Conservation (phyloP, 1,284 basidiomycete genomes). For the Cutaneotrichosporon sp. region DNA sequence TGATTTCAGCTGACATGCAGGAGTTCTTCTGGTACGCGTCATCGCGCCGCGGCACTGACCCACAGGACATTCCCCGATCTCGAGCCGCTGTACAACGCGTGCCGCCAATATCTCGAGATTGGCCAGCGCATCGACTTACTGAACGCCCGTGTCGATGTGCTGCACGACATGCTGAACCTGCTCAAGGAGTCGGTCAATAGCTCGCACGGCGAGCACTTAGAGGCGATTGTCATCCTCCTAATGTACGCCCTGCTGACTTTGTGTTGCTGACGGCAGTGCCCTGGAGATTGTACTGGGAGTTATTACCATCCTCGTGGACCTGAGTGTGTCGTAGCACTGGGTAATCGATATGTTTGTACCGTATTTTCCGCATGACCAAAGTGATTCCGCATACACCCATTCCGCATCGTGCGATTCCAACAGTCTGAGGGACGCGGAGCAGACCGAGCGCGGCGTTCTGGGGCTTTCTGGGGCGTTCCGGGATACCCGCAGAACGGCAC, state of each 20-base stretch:
- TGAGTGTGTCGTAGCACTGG: constrained; percentile 52
- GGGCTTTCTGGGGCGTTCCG: neutral
- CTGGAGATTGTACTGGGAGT: constrained; percentile 64
- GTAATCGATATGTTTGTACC: constrained; percentile 10
- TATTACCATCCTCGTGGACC: constrained; percentile 69
- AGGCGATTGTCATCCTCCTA: constrained; percentile 90
- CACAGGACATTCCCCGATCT: constrained; percentile 72
- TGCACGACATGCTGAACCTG: constrained; percentile 96
- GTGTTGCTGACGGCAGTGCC: constrained; percentile 26
- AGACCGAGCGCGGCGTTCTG: neutral
- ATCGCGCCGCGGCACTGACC: constrained; percentile 13
- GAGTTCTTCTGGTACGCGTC: constrained; percentile 78
- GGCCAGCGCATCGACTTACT: constrained; percentile 90
- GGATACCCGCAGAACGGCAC: neutral
- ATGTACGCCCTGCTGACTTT: constrained; percentile 64
- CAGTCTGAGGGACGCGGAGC: neutral
- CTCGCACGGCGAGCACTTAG: constrained; percentile 87
- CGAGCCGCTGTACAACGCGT: constrained; percentile 92
- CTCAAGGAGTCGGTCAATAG: constrained; percentile 88
- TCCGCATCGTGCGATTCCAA: neutral
- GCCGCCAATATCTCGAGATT: constrained; percentile 90
- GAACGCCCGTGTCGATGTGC: constrained; percentile 87
- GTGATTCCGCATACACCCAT: neutral
- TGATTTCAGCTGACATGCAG: constrained; percentile 53
- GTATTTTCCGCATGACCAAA: constrained; percentile 1